Evolutionary conservation across 495 filamentous ascomycete genomes (phyloP), one percentile per base, ranked within the genome.

Genomic region (Aspergillus sclerotiicarbonarius): DNA sequence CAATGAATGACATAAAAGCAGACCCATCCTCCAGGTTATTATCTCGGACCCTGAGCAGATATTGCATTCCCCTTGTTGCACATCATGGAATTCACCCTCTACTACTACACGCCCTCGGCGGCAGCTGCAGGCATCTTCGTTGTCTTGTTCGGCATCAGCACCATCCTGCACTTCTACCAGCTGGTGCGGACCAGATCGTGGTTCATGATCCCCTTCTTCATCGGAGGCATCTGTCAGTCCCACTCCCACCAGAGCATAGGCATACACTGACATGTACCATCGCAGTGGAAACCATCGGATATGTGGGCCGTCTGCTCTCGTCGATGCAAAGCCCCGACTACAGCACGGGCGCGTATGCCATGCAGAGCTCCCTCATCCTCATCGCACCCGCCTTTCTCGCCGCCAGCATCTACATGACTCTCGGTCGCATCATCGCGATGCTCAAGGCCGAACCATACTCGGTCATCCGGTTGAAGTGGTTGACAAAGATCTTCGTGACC

Each of bases 401-500:
- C 0, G 82, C 82, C 0, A 80, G 78, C 1, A 77, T 84, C 29
- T 84, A 84, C 62, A 84, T 83, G 80, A 72, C 75, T 6, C 77
- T 85, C 8, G 82, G 76, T 0, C 72, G 82, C 0, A 65, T 84
- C 15, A 80, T 84, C 33, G 20, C 41, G 7, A 69, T 81, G 58
- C 57, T 80, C 2, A 64, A 76, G 4, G 80, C 65, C 0, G 70
- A 80, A 53, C 44, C 69, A 19, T 63, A 68, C 57, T 74, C 77
- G 0, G 13, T 81, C 0, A 67, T 84, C 47, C 61, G 51, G 0
- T 50, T 69, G 10, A 68, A 48, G 21, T 81, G 76, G 74, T 54
- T 83, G 21, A 84, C 82, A 18, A 79, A 76, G 53, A 63, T 70
- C 21, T 77, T 76, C 47, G 73, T 74, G 10, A 18, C 64, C 6